A percentile compares a stretch with the other conserved stretches of the same genome.
phyloP scores from a whole-genome alignment of 2,329 filamentous ascomycete genomes.

The Chrysoporthe austroafricana region DNA sequence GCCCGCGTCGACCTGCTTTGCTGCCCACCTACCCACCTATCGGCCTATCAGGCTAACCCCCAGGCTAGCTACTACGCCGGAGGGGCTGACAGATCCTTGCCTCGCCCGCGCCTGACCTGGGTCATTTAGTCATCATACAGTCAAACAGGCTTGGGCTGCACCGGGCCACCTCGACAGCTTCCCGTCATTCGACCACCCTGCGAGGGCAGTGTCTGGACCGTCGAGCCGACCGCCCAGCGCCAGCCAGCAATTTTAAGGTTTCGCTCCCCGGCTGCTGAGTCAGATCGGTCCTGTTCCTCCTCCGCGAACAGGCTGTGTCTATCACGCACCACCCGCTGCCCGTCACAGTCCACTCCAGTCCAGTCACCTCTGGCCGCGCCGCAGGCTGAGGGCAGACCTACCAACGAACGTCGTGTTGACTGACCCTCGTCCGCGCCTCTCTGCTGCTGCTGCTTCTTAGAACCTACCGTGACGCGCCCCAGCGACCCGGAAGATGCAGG shows the following conservation, averaged over 20 bases:
- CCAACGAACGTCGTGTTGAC: background rate
- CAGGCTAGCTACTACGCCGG: background rate
- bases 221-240: conserved; percentile 4
- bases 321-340: background rate
- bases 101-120: conserved; percentile 2
- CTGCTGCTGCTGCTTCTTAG: background rate
- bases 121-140: conserved; percentile 24
- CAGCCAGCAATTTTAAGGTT: background rate
- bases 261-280: conserved; percentile 24
- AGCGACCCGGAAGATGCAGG: conserved; percentile 28
- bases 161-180: conserved; percentile 1
- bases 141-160: conserved; percentile 1
- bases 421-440: conserved; percentile 10
- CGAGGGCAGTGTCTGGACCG: background rate
- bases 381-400: background rate
- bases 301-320: conserved; percentile 11
- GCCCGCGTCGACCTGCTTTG: background rate
- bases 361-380: too few relatives aligned
- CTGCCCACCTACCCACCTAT: background rate
- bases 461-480: conserved; percentile 6
- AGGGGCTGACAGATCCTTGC: conserved; percentile 2
- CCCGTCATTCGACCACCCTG: background rate
- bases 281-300: conserved; percentile 19
- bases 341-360: too few relatives aligned
- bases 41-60: background rate